These are phyloP conservation scores for Acidomyces sp. DNA, from an alignment of 495 filamentous ascomycete genomes.

Conservation along the genomic window DNA sequence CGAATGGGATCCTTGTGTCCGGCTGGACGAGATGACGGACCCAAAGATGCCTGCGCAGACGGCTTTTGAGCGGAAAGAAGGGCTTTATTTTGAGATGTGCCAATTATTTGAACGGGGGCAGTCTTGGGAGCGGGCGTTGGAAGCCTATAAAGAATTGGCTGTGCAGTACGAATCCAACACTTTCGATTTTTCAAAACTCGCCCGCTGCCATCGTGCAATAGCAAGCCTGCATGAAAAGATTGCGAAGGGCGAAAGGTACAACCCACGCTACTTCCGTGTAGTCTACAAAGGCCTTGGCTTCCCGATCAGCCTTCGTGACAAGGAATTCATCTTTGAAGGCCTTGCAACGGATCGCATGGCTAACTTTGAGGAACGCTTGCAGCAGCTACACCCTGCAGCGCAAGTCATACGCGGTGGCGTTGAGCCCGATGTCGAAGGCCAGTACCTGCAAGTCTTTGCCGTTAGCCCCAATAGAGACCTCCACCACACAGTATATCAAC, in stretches of 20 bases:
- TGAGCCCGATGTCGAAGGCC: constrained; percentile 76
- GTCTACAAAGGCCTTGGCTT: constrained; percentile 87
- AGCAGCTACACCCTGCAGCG: constrained; percentile 77
- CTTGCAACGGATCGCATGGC: constrained; percentile 60
- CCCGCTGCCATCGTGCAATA: constrained; percentile 77
- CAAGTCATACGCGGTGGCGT: constrained; percentile 40
- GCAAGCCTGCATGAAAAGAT: constrained; percentile 86
- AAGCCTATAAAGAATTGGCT: constrained; percentile 81
- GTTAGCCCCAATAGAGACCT: constrained; percentile 74
- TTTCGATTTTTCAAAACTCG: constrained; percentile 87
- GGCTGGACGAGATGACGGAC: constrained; percentile 54
- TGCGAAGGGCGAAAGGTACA: constrained; percentile 59
- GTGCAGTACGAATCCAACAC: constrained; percentile 74
- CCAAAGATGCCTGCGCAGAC: constrained; percentile 72
- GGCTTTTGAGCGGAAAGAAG: constrained; percentile 85
- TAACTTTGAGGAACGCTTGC: constrained; percentile 83
- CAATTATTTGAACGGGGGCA: constrained; percentile 85
- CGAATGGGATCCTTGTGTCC: constrained; percentile 66
- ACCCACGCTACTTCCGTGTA: constrained; percentile 84
- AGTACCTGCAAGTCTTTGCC: constrained; percentile 74
- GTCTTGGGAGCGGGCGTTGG: constrained; percentile 83
- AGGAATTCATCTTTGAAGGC: constrained; percentile 86
- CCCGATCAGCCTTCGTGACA: constrained; percentile 64
- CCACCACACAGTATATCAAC: constrained; percentile 74
- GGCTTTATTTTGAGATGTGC: constrained; percentile 86